Base-by-base conservation (phyloP, 371 early-diverging fungal genomes). In the Mortierella sp. region DNA sequence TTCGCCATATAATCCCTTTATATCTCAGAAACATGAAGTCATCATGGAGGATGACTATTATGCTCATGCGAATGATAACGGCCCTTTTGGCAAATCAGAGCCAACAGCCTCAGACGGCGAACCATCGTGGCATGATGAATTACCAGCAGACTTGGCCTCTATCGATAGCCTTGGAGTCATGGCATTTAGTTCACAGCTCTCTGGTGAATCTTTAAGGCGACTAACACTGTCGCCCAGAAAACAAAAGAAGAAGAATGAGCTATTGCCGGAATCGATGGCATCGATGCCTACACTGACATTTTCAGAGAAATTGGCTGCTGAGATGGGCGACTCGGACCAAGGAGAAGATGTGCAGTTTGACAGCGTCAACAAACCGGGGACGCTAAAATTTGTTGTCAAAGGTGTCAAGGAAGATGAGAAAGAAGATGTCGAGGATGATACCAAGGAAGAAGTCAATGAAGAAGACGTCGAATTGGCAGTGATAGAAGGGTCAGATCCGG, bases 161-260 rank as follows among this genome's bases (percentile, higher is more conserved):
- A 64, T 76, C 15, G 68, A 76, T 31, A 29, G 49, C 17, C 34
- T 67, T 2, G 68, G 54, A 0, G 29, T 66, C 17, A 42, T 72
- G 51, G 29, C 64, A 19, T 75, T 53, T 32, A 64, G 69, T 7
- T 64, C 72, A 1, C 68, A 71, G 31, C 31, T 54, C 9, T 77
- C 77, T 23, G 68, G 72, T 23, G 77, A 72, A 57, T 64, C 72
- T 0, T 61, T 71, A 6, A 51, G 77, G 47, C 61, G 77, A 29
- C 45, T 67, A n/a, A 56, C 77, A 8, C 31, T 77, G 12, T 77
- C 77, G 12, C 77, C 77, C 28, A 51, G 72, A 64, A 77, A 77
- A 19, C 40, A 53, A 13, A 75, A 66, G 26, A 49, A 32, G 15
- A 56, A 53, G 32, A 57, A 62, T 19, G 76, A 66, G 9, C 9